Conservation (phyloP, 2,329 filamentous ascomycete species). For the Ophiognomonia clavigignenti-juglandacearum region DNA sequence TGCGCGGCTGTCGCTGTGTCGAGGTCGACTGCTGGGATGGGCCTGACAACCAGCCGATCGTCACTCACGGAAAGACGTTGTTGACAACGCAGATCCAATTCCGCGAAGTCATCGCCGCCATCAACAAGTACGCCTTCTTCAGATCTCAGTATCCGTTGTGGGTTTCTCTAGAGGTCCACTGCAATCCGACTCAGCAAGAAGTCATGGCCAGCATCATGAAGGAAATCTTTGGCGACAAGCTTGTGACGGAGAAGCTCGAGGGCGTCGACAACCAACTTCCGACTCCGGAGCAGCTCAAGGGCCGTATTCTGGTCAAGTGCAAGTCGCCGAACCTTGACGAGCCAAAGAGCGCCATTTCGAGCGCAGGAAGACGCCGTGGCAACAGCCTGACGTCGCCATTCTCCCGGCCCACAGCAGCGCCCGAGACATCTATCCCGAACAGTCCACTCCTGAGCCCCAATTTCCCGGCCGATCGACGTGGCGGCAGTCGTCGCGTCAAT, state of each 20-base stretch:
- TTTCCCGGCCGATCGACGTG: constrained; percentile 44
- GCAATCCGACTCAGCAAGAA: constrained; percentile 74
- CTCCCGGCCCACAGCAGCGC: constrained; percentile 55
- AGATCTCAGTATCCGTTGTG: constrained; percentile 86
- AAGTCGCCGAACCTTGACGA: constrained; percentile 66
- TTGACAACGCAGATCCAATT: constrained; percentile 87
- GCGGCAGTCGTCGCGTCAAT: constrained; percentile 48
- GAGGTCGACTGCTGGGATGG: constrained; percentile 99
- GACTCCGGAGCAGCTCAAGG: constrained; percentile 78
- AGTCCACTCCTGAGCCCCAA: constrained; percentile 49
- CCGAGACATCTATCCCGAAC: constrained; percentile 51
- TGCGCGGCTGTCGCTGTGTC: constrained; percentile 87
- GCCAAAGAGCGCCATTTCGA: constrained; percentile 30
- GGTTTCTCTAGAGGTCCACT: constrained; percentile 94
- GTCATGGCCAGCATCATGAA: constrained; percentile 89
- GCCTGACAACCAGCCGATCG: constrained; percentile 76
- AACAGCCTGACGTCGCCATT: constrained; percentile 78
- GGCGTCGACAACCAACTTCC: constrained; percentile 66
- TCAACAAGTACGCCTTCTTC: constrained; percentile 90
- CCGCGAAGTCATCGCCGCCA: constrained; percentile 84
- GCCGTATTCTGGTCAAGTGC: constrained; percentile 87
- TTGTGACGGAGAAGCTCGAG: constrained; percentile 73
- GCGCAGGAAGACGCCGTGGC: constrained; percentile 47
- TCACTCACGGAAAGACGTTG: constrained; percentile 84
- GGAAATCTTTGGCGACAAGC: constrained; percentile 72